Evolutionary conservation across 192 early-diverging fungal species (phyloP).

Genomic region (Allomyces macrogynus): DNA sequence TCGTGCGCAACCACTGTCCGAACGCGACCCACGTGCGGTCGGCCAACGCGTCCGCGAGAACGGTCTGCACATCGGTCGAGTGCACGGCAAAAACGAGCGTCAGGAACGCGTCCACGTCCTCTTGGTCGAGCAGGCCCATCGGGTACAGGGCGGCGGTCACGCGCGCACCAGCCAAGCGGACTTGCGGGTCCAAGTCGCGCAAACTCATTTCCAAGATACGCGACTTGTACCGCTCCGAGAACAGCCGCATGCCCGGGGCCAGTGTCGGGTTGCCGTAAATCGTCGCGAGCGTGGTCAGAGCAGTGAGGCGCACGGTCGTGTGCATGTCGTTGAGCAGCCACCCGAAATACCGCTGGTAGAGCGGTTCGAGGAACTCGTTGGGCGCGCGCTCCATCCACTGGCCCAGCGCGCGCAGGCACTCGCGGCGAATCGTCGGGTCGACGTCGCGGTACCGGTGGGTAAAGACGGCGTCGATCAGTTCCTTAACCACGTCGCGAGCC

Average conservation of each 20-base stretch:
- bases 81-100: background rate
- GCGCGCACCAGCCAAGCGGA: slow-evolving; percentile 20
- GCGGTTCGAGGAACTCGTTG: slow-evolving; percentile 44
- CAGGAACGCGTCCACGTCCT: background rate
- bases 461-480: slow-evolving; percentile 49
- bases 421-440: slow-evolving; percentile 58
- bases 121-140: background rate
- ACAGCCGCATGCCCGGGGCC: slow-evolving; percentile 27
- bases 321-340: slow-evolving; percentile 72
- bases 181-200: slow-evolving; percentile 30
- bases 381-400: slow-evolving; percentile 53
- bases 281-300: slow-evolving; percentile 36
- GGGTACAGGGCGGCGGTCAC: slow-evolving; percentile 12
- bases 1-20: too few species aligned
- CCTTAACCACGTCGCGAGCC: slow-evolving; percentile 27
- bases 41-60: too few species aligned
- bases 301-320: slow-evolving; percentile 44
- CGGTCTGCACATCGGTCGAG: too few species aligned
- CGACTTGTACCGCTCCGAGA: slow-evolving; percentile 43
- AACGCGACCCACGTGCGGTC: too few species aligned
- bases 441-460: slow-evolving; percentile 76
- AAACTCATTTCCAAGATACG: slow-evolving; percentile 59
- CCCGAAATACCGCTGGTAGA: slow-evolving; percentile 64
- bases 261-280: slow-evolving; percentile 36
- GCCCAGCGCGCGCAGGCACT: slow-evolving; percentile 65